phyloP scores from a whole-genome alignment of 2,329 filamentous ascomycete genomes.

The Phialocephala sp. region DNA sequence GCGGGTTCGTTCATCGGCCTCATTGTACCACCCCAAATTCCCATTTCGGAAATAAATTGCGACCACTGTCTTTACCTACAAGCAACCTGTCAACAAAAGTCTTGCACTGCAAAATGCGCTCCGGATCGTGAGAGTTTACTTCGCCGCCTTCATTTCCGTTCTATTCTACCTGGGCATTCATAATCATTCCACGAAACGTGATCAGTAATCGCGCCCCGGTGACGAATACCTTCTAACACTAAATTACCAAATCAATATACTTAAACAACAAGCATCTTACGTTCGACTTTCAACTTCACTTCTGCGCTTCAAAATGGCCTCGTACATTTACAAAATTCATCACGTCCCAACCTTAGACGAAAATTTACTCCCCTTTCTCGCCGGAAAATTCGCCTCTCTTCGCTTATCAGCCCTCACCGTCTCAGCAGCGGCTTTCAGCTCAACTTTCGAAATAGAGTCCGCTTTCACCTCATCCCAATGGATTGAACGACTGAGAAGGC shows the following conservation, averaged over 20 bases:
- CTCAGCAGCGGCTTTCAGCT: constrained; percentile 41
- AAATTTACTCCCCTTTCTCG: constrained; percentile 32
- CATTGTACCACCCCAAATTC: neutral
- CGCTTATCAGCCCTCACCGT: constrained; percentile 41
- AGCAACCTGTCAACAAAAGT: neutral
- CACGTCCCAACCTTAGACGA: constrained; percentile 29
- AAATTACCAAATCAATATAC: neutral
- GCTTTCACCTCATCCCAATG: constrained; percentile 37
- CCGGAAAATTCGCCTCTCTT: constrained; percentile 37
- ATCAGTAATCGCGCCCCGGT: neutral
- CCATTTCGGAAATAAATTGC: neutral
- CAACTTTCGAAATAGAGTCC: constrained; percentile 43
- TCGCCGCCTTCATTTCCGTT: neutral
- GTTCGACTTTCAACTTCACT: neutral
- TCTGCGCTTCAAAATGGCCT: constrained; percentile 22
- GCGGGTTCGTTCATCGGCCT: neutral
- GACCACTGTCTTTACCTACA: neutral
- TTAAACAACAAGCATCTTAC: neutral
- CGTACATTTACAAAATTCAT: constrained; percentile 32
- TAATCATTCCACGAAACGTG: neutral
- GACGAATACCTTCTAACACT: neutral
- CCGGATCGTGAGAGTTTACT: neutral
- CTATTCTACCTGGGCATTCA: too few species aligned
- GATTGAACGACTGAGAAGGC: constrained; percentile 36
- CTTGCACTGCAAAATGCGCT: neutral